Conservation (phyloP, 805 yeast species). For the Ogataea glucozyma region DNA sequence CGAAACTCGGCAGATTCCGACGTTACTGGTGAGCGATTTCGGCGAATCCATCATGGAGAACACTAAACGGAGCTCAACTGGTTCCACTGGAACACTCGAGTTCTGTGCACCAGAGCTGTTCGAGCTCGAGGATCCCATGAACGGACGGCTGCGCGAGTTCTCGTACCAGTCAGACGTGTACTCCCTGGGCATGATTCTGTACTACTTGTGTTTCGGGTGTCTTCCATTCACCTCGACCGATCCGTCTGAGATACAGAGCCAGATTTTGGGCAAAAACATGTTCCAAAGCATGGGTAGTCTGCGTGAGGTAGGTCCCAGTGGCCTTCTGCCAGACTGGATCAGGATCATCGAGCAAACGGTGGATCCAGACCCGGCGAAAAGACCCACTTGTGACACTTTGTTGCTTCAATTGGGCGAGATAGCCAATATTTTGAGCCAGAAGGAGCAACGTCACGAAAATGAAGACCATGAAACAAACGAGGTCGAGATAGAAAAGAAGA, state of each 20-base stretch:
- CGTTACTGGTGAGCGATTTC: conserved; percentile 80
- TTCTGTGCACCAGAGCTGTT: conserved; percentile 86
- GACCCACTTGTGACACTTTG: conserved; percentile 48
- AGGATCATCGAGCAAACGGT: conserved; percentile 23
- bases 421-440: conserved; percentile 6
- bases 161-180: conserved; percentile 75
- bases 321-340: conserved; percentile 38
- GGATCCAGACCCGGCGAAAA: conserved; percentile 34
- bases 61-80: conserved; percentile 63
- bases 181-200: conserved; percentile 80
- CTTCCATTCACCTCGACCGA: conserved; percentile 55
- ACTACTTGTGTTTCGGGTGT: conserved; percentile 68
- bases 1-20: conserved; percentile 48
- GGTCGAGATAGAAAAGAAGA: no score
- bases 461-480: neutral
- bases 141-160: conserved; percentile 52
- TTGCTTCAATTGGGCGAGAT: conserved; percentile 29
- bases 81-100: conserved; percentile 86
- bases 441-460: neutral
- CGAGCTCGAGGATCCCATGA: conserved; percentile 26
- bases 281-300: conserved; percentile 25
- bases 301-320: conserved; percentile 15
- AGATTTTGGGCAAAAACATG: conserved; percentile 25
- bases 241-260: conserved; percentile 26
- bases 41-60: conserved; percentile 86